A percentile compares a stretch with the other conserved stretches of the same genome.
phyloP scores from a whole-genome alignment of 2,329 filamentous ascomycete species.

The Didymella keratinophila region DNA sequence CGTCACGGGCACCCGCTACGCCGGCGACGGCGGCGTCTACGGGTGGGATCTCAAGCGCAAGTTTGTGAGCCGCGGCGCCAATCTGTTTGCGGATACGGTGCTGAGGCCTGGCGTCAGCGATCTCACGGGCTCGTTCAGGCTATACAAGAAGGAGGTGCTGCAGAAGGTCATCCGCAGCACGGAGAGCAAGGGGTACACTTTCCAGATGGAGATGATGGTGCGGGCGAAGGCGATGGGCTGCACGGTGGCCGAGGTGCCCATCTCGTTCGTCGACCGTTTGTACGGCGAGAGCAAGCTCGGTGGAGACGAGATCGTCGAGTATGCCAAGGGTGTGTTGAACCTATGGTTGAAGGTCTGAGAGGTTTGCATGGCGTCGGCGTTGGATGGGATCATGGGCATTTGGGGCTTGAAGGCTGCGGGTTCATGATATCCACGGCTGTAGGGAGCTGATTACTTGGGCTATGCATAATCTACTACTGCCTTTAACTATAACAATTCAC shows the following conservation, averaged over 20 bases:
- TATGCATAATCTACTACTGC: conserved; percentile 18
- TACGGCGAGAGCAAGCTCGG: conserved; percentile 97
- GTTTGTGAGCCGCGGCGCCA: conserved; percentile 84
- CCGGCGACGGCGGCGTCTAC: conserved; percentile 83
- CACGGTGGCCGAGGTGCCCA: conserved; percentile 93
- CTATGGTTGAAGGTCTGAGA: conserved; percentile 59
- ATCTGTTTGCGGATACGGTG: conserved; percentile 94
- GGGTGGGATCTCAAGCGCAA: conserved; percentile 91
- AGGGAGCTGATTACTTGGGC: conserved; percentile 10
- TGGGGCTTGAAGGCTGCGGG: conserved; percentile 13
- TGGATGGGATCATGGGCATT: conserved; percentile 24
- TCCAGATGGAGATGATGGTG: conserved; percentile 99
- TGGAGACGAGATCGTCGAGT: conserved; percentile 94
- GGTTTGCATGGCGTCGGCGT: conserved; percentile 41
- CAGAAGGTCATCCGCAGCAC: conserved; percentile 90
- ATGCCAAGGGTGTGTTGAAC: conserved; percentile 72
- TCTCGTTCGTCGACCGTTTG: conserved; percentile 88
- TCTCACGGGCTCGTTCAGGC: conserved; percentile 89
- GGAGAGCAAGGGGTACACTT: conserved; percentile 96
- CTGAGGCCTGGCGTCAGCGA: conserved; percentile 93
- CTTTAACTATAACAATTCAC: conserved; percentile 25
- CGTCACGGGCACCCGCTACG: conserved; percentile 94
- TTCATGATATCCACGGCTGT: conserved; percentile 23
- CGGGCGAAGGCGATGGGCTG: conserved; percentile 95
- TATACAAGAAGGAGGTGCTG: conserved; percentile 92